Percentiles rank a stretch among this genome's conserved stretches.
Evolutionary conservation across 441 rosid genomes (phyloP).

Genomic region (Croton setiger): DNA sequence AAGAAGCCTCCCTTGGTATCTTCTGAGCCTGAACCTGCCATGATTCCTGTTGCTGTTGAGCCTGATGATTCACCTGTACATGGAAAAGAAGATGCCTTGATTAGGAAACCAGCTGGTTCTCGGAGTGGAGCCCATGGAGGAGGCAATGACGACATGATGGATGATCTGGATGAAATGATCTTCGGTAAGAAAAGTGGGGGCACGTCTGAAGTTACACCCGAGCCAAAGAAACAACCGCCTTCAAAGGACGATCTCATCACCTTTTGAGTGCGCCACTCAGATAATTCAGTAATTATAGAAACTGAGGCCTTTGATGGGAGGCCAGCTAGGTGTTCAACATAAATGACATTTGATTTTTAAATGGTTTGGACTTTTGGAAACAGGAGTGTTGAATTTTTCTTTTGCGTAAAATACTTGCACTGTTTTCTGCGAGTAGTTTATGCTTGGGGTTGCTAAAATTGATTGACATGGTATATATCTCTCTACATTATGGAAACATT

Average conservation of each 20-base stretch:
- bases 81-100: constrained; percentile 57
- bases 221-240: constrained; percentile 50
- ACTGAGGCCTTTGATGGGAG: constrained; percentile 5
- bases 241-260: constrained; percentile 67
- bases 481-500: background rate
- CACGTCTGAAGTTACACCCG: constrained; percentile 45
- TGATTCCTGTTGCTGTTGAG: constrained; percentile 80
- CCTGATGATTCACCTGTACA: constrained; percentile 63
- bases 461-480: constrained; percentile 16
- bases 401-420: background rate
- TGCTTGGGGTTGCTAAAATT: constrained; percentile 13
- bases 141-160: constrained; percentile 78
- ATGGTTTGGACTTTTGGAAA: constrained; percentile 10
- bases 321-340: constrained; percentile 20
- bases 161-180: constrained; percentile 91
- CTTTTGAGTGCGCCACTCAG: constrained; percentile 28
- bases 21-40: constrained; percentile 66
- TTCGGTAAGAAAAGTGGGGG: constrained; percentile 71
- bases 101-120: constrained; percentile 57
- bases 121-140: constrained; percentile 52
- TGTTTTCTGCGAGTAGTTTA: constrained; percentile 26
- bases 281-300: constrained; percentile 15
- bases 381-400: constrained; percentile 7
- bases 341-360: constrained; percentile 23
- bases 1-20: constrained; percentile 47